Evolutionary conservation across 2,329 filamentous ascomycete genomes (phyloP).

Genomic region (Pseudovirgaria hyperparasitica): DNA sequence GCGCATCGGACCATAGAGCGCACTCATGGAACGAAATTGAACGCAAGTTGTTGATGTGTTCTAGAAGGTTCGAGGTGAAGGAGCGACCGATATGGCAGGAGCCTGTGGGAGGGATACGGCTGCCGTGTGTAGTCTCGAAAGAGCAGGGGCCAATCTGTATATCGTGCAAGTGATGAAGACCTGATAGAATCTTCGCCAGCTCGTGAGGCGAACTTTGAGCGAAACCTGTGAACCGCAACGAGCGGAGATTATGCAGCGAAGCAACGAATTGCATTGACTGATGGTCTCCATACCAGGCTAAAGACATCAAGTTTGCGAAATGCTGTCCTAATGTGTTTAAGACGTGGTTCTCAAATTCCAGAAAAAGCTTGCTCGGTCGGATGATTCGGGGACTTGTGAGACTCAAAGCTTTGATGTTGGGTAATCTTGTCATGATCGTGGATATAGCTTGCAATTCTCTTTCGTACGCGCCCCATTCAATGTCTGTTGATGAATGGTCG

Average conservation of each 20-base stretch:
- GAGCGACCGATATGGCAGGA: conserved; percentile 8
- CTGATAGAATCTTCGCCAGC: conserved; percentile 11
- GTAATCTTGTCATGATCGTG: conserved; percentile 8
- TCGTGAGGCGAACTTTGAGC: conserved; percentile 10
- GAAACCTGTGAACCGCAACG: conserved; percentile 17
- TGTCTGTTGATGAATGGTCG: too few relatives aligned
- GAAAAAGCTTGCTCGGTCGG: conserved; percentile 15
- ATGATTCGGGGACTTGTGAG: conserved; percentile 9
- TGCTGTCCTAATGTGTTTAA: conserved; percentile 8
- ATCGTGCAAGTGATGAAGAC: conserved; percentile 9
- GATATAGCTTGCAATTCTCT: conserved; percentile 10
- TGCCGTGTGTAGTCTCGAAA: conserved; percentile 1
- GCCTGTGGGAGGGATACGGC: conserved; percentile 6
- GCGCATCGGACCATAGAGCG: conserved; percentile 2
- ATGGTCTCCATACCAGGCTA: conserved; percentile 15
- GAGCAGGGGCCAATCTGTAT: conserved; percentile 13
- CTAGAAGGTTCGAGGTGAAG: conserved; percentile 9
- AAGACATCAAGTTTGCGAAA: conserved; percentile 9
- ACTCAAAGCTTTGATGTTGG: conserved; percentile 11
- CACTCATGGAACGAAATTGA: conserved; percentile 11
- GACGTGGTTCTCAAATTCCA: conserved; percentile 11
- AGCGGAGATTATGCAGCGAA: conserved; percentile 7
- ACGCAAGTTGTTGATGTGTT: conserved; percentile 9
- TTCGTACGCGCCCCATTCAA: conserved; percentile 15
- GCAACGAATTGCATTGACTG: conserved; percentile 12